A percentile compares a stretch with the other conserved stretches of the same genome.
These are phyloP conservation scores for Fusarium sterilihyphosum DNA, from an alignment of 2,329 filamentous ascomycete genomes.

Conservation along the genomic window DNA sequence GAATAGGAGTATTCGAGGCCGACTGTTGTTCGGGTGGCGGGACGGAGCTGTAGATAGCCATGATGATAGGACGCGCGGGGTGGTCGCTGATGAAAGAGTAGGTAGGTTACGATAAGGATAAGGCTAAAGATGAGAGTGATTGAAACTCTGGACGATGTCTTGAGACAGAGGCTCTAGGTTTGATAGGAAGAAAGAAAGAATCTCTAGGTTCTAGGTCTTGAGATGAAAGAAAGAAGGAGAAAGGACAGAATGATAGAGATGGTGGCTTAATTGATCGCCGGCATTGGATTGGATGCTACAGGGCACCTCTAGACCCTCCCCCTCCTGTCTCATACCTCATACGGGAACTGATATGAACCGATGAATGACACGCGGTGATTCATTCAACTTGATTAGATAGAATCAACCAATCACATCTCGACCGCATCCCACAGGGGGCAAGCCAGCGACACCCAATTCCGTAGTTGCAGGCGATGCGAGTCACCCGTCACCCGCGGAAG, in stretches of 20 bases:
- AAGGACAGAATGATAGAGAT: neutral
- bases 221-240: conserved; percentile 2
- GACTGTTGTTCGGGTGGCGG: conserved; percentile 55
- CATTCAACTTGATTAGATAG: conserved; percentile 20
- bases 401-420: conserved; percentile 44
- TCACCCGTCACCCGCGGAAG: conserved; percentile 53
- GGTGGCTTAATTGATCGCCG: conserved; percentile 18
- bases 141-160: neutral
- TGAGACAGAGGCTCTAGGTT: neutral
- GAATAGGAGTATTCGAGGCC: conserved; percentile 28
- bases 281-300: conserved; percentile 25
- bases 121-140: neutral
- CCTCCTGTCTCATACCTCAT: conserved; percentile 5
- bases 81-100: conserved; percentile 2
- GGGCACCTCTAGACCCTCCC: conserved; percentile 4
- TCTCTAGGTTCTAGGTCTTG: neutral
- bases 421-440: conserved; percentile 48
- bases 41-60: conserved; percentile 65
- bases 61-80: conserved; percentile 41
- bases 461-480: conserved; percentile 56
- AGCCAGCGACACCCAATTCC: conserved; percentile 7
- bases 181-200: neutral
- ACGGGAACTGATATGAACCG: conserved; percentile 20
- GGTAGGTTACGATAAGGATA: neutral
- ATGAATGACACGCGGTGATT: conserved; percentile 41